Evolutionary conservation across 2,329 filamentous ascomycete genomes (phyloP), one percentile per base, ranked within the genome.

Genomic region (Fusarium torreyae): DNA sequence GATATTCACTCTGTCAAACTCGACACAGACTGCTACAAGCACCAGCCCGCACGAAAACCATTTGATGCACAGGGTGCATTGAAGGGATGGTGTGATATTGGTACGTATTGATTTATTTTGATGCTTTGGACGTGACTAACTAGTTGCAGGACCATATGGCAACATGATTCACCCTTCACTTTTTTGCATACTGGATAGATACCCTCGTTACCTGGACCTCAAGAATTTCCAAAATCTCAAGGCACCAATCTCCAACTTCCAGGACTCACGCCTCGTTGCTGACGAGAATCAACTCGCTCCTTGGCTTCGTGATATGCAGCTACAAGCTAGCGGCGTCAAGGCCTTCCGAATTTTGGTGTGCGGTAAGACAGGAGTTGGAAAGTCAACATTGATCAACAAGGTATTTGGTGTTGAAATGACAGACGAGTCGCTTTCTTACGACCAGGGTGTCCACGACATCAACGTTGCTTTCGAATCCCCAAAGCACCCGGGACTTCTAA

Each of bases 371-470:
- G 72, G 72, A 1, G 72, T 74, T 1, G 72, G 72, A 1, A 74
- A 74, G 5, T 74, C 72, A n/a, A 74, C 72, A 0, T 24, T 74
- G n/a, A 74, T 74, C 42, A 74, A 74, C 50, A 74, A 72, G 15
- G 72, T 74, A 5, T 74, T 74, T 48, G 72, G 72, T 2, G 72
- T 74, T 22, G 72, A 74, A 26, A 71, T 74, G 64, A 74, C 72
- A 0, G 63, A 64, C 1, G 72, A 74, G 50, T 74, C 72, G 2
- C 20, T 63, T 1, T 74, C 72, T 2, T 74, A 74, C 10, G 56
- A 71, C 0, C 72, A 74, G 9, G 72, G 72, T 3, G 72, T 74
- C 2, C 72, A 74, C 15, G 72, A 74, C 13, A 75, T 74, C 7
- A 74, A 74, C 4, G 69, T 71, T 3, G 72, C 72, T 0, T 74